Percentiles rank a stretch among this genome's conserved stretches.
Conservation (phyloP, 2,329 filamentous ascomycete genomes). For the Lachnellula cervina region DNA sequence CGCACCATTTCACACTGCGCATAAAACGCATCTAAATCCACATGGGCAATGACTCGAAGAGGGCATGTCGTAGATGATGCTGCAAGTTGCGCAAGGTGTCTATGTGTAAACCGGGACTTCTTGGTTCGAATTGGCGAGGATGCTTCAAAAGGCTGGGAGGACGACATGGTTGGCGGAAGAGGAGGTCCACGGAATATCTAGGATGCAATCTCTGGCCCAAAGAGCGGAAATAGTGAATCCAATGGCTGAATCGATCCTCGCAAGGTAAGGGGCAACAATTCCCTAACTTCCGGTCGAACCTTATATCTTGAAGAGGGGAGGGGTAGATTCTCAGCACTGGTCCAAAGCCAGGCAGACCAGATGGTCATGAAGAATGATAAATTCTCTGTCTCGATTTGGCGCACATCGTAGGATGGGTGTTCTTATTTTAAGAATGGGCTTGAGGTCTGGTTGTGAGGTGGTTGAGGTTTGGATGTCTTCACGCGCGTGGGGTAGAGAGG, state of each 20-base stretch:
- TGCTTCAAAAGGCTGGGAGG: constrained; percentile 41
- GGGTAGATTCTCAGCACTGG: background rate
- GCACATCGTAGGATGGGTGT: background rate
- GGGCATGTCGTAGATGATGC: constrained; percentile 68
- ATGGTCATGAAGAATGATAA: background rate
- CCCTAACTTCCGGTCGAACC: no score
- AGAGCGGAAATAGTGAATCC: no score
- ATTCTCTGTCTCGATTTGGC: background rate
- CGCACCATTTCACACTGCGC: constrained; percentile 93
- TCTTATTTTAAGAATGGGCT: background rate
- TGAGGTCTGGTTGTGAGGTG: background rate
- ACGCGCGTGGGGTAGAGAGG: background rate
- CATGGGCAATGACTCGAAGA: constrained; percentile 80
- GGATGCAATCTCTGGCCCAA: no score
- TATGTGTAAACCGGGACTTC: constrained; percentile 76
- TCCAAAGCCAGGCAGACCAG: background rate
- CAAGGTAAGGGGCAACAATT: no score
- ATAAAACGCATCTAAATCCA: constrained; percentile 97
- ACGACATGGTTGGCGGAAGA: constrained; percentile 35
- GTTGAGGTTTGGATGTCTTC: background rate
- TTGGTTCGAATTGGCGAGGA: constrained; percentile 39
- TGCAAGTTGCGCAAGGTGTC: constrained; percentile 72
- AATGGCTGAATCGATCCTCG: no score
- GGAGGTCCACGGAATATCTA: background rate
- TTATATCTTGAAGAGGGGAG: background rate